Conservation (phyloP, 306 rosid genomes). For the Begonia fuchsioides region DNA sequence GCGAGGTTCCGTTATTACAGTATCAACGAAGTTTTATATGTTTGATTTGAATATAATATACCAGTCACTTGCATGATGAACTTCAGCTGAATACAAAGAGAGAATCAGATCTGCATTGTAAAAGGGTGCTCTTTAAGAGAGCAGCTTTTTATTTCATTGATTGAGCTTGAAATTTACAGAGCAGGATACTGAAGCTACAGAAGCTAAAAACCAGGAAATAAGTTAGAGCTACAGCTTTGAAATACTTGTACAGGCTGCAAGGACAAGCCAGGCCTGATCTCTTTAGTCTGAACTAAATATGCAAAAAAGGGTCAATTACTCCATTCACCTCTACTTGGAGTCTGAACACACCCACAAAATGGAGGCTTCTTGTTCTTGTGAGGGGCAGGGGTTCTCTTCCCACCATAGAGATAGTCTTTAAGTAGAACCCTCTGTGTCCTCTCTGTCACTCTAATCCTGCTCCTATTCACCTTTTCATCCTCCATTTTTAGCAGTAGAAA, state of each 20-base stretch:
- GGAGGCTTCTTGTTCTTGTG: slow-evolving; percentile 37
- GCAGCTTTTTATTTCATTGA: too few species aligned
- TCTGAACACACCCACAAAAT: slow-evolving; percentile 70
- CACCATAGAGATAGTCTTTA: slow-evolving; percentile 71
- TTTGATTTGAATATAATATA: too few species aligned
- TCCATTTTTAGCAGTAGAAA: slow-evolving; percentile 67
- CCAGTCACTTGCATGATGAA: too few species aligned
- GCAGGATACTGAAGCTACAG: not conserved
- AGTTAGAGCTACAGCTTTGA: not conserved
- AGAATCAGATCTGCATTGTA: too few species aligned
- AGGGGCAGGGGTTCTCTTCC: slow-evolving; percentile 15
- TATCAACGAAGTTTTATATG: too few species aligned
- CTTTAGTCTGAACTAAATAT: slow-evolving; percentile 20
- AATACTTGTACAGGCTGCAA: slow-evolving; percentile 18
- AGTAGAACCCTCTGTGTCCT: slow-evolving; percentile 49
- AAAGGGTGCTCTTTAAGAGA: too few species aligned
- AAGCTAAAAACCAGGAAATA: not conserved
- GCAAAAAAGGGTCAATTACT: slow-evolving; percentile 11
- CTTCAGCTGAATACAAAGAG: too few species aligned
- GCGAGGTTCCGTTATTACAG: too few species aligned
- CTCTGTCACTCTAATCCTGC: slow-evolving; percentile 32
- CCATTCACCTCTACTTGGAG: slow-evolving; percentile 63
- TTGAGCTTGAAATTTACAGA: not conserved
- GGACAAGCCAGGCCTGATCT: slow-evolving; percentile 13
- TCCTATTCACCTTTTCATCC: slow-evolving; percentile 44